Percentiles rank a stretch among this genome's conserved stretches.
These are phyloP conservation scores for Fusarium siculi DNA, from an alignment of 2,329 filamentous ascomycete genomes.

Conservation along the genomic window DNA sequence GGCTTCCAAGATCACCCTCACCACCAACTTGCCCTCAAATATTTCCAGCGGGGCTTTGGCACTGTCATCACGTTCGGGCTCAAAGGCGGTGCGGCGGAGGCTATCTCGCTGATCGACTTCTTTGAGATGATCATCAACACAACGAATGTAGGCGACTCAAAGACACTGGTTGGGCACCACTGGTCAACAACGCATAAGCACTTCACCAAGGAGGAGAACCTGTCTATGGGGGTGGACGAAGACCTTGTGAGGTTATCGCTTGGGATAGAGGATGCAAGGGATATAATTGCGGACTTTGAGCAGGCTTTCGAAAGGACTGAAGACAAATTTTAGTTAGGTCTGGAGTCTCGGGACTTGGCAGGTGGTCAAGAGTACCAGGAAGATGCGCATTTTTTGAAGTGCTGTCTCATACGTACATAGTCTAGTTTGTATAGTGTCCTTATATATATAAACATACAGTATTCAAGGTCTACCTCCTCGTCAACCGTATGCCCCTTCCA, in stretches of 20 bases:
- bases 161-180: background rate
- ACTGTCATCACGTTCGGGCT: background rate
- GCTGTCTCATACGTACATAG: no score
- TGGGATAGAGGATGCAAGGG: background rate
- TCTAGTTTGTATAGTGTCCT: background rate
- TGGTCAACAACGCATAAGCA: background rate
- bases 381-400: accelerated
- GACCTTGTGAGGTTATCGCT: background rate
- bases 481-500: background rate
- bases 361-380: background rate
- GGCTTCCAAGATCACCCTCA: background rate
- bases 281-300: background rate
- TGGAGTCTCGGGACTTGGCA: accelerated
- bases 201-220: background rate
- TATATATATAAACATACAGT: background rate
- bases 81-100: background rate
- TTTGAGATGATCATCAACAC: background rate
- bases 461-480: background rate
- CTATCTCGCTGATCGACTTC: background rate
- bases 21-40: background rate
- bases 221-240: background rate
- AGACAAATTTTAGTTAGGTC: accelerated
- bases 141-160: background rate
- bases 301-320: background rate
- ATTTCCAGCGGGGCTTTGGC: background rate